Conservation (phyloP, 257 asterid species). For the Handroanthus guayacan region DNA sequence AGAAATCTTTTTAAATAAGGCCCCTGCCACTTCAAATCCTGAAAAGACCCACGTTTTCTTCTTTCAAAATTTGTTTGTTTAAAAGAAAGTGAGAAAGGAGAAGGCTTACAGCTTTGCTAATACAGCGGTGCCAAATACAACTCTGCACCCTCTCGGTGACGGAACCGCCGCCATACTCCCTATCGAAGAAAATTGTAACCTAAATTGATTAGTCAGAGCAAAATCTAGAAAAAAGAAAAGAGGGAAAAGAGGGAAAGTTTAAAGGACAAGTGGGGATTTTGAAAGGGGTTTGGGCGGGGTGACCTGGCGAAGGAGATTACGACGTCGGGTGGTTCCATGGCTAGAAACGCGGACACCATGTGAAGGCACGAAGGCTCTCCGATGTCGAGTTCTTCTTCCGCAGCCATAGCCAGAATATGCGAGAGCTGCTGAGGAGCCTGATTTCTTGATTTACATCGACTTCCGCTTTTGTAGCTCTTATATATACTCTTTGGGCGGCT, state of each 20-base stretch:
- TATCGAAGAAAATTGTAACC: conserved; percentile 22
- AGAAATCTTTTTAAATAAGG: conserved; percentile 68
- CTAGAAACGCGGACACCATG: conserved; percentile 70
- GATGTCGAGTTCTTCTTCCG: conserved; percentile 42
- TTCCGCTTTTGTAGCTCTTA: not conserved
- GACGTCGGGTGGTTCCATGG: conserved; percentile 77
- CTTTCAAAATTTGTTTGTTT: not conserved
- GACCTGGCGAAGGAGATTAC: conserved; percentile 82
- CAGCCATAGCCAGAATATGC: conserved; percentile 43
- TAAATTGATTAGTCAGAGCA: not conserved
- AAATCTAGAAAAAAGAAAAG: not conserved
- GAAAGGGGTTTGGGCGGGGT: not conserved
- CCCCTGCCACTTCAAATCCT: conserved; percentile 63
- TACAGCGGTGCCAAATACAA: conserved; percentile 75
- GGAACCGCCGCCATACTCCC: conserved; percentile 82
- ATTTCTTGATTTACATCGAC: not conserved
- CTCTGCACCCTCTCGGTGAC: conserved; percentile 70
- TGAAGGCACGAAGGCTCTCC: conserved; percentile 46
- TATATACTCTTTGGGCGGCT: not conserved
- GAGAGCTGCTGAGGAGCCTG: not conserved
- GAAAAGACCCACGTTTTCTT: conserved; percentile 15
- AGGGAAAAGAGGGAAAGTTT: not conserved
- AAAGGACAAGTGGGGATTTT: not conserved
- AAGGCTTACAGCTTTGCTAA: conserved; percentile 59
- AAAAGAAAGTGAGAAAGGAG: not conserved